Evolutionary conservation across 495 filamentous ascomycete genomes (phyloP).

Genomic region (Penicillium silybi): DNA sequence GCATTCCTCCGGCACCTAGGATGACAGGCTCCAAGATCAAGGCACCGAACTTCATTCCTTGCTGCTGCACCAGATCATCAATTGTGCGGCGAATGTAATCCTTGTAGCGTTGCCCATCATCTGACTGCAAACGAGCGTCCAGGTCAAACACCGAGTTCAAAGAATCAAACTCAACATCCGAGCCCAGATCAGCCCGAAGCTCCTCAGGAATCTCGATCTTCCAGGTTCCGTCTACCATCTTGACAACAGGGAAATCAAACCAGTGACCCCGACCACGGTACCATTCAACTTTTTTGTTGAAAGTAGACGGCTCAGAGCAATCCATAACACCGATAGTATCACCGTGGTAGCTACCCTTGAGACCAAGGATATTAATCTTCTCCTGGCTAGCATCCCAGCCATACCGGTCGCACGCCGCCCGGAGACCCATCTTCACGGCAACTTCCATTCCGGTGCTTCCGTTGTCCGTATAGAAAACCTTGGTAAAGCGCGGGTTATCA

Average conservation of each 20-base stretch:
- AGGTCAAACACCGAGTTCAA: conserved; percentile 61
- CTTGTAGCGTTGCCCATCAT: conserved; percentile 47
- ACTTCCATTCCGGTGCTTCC: conserved; percentile 78
- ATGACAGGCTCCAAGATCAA: conserved; percentile 72
- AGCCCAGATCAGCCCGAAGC: conserved; percentile 44
- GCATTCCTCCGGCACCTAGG: conserved; percentile 74
- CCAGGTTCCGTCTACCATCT: conserved; percentile 61
- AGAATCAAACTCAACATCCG: conserved; percentile 40
- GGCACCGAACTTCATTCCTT: conserved; percentile 66
- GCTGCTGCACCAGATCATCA: conserved; percentile 39
- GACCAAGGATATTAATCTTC: conserved; percentile 60
- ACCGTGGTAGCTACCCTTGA: conserved; percentile 75
- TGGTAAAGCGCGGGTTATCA: conserved; percentile 55
- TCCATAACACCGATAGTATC: conserved; percentile 84
- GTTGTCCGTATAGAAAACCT: conserved; percentile 76
- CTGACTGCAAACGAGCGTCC: conserved; percentile 37
- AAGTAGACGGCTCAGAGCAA: conserved; percentile 65
- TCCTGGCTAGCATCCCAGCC: conserved; percentile 53
- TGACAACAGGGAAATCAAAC: conserved; percentile 70
- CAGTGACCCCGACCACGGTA: conserved; percentile 69
- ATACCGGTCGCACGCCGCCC: conserved; percentile 59
- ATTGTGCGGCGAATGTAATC: conserved; percentile 53
- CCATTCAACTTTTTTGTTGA: conserved; percentile 75
- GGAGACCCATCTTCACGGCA: conserved; percentile 73
- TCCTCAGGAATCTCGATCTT: conserved; percentile 50